phyloP scores from a whole-genome alignment of 805 yeast species.

The Huiozyma sinensis region DNA sequence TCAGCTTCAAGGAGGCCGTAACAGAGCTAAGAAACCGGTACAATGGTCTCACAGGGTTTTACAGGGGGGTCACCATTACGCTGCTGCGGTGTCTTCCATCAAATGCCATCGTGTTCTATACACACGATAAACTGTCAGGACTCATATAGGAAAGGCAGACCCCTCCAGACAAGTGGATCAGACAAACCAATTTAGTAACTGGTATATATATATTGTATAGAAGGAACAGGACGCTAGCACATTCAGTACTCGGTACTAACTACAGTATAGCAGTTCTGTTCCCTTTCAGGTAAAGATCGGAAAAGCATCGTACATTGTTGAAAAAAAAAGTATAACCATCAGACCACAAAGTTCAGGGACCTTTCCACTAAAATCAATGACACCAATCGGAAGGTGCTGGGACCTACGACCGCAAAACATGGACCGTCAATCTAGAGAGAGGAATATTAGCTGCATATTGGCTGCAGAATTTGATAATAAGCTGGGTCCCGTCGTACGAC shows the following conservation, averaged over 20 bases:
- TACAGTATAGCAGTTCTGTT: too few species aligned
- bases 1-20: conserved; percentile 34
- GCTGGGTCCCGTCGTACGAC: conserved; percentile 55
- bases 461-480: conserved; percentile 75
- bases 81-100: conserved; percentile 77
- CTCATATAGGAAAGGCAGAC: background rate
- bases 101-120: conserved; percentile 74
- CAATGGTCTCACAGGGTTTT: conserved; percentile 57
- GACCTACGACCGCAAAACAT: too few species aligned
- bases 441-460: conserved; percentile 32
- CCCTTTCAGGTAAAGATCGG: too few species aligned
- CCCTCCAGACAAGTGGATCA: too few species aligned
- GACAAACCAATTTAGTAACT: background rate
- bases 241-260: too few species aligned
- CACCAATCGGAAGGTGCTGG: too few species aligned
- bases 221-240: too few species aligned
- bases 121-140: conserved; percentile 42
- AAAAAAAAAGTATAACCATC: too few species aligned
- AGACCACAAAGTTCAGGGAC: too few species aligned
- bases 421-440: too few species aligned
- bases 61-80: conserved; percentile 78
- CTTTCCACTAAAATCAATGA: too few species aligned
- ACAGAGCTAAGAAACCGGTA: conserved; percentile 35
- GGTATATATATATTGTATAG: background rate
- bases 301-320: too few species aligned